phyloP scores from a whole-genome alignment of 2,329 filamentous ascomycete species.

The Talaromyces islandicus region DNA sequence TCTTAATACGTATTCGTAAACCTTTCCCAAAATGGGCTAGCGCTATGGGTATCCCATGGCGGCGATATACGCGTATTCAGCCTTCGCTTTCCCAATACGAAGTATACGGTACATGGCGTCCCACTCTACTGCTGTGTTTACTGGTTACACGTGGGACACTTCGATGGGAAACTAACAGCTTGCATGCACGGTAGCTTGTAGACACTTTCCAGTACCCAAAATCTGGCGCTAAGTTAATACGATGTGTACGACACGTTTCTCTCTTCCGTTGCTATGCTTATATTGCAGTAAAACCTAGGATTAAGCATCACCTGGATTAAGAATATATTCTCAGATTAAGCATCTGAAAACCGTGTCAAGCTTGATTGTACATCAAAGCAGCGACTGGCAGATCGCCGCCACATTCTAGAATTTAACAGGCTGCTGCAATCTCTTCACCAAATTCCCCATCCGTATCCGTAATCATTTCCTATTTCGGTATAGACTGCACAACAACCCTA shows the following conservation, averaged over 20 bases:
- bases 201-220: too few species aligned
- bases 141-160: background rate
- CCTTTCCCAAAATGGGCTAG: background rate
- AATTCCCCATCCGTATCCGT: background rate
- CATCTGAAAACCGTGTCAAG: too few species aligned
- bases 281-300: too few species aligned
- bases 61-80: background rate
- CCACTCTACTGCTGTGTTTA: background rate
- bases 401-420: background rate
- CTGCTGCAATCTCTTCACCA: background rate
- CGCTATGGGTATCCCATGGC: background rate
- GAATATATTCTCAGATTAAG: too few species aligned
- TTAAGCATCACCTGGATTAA: too few species aligned
- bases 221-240: background rate
- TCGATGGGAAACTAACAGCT: background rate
- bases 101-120: background rate
- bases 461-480: background rate
- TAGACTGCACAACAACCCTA: background rate
- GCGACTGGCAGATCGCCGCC: background rate
- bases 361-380: too few species aligned
- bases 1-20: background rate
- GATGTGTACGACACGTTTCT: background rate
- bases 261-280: background rate
- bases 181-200: background rate
- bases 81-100: background rate